Conservation (phyloP, 768 basidiomycete species). For the Rhodotorula paludigena region DNA sequence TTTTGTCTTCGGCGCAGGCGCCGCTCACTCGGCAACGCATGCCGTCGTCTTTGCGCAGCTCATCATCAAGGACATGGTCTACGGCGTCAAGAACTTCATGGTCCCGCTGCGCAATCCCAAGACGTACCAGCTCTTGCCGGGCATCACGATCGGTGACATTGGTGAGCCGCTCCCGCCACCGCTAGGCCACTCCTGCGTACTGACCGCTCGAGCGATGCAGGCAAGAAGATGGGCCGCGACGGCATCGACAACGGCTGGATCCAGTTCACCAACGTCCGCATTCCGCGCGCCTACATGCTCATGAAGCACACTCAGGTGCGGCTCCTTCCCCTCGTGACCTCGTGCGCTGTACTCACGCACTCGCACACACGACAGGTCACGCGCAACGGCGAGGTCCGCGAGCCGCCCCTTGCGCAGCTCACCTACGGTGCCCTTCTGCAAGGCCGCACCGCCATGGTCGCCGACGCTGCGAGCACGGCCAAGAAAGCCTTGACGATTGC, state of each 20-base stretch:
- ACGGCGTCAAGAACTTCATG: slow-evolving; percentile 52
- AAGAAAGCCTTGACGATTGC: slow-evolving; percentile 53
- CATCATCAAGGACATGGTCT: slow-evolving; percentile 49
- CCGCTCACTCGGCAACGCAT: slow-evolving; percentile 51
- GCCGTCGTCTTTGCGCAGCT: slow-evolving; percentile 51
- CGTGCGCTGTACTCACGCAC: too few relatives aligned
- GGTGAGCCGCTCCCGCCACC: neutral
- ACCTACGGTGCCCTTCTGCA: slow-evolving; percentile 52
- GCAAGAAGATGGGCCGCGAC: slow-evolving; percentile 51
- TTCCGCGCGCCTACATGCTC: slow-evolving; percentile 51
- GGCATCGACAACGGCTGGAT: slow-evolving; percentile 48
- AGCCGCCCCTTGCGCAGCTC: slow-evolving; percentile 51
- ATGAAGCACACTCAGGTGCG: slow-evolving; percentile 53
- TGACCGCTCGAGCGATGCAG: too few relatives aligned
- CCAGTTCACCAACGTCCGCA: slow-evolving; percentile 50
- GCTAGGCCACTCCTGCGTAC: slow-evolving; percentile 48
- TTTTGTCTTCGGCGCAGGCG: slow-evolving; percentile 31
- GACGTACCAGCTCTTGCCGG: slow-evolving; percentile 49
- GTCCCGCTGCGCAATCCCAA: slow-evolving; percentile 49
- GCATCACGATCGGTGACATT: slow-evolving; percentile 51
- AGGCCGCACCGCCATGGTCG: slow-evolving; percentile 43
- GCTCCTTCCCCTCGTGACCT: too few relatives aligned
- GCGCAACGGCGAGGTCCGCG: slow-evolving; percentile 48
- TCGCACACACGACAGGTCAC: too few relatives aligned
- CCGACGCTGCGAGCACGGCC: slow-evolving; percentile 46